phyloP scores from a whole-genome alignment of 2,329 filamentous ascomycete species.

The Clathrospora elynae region DNA sequence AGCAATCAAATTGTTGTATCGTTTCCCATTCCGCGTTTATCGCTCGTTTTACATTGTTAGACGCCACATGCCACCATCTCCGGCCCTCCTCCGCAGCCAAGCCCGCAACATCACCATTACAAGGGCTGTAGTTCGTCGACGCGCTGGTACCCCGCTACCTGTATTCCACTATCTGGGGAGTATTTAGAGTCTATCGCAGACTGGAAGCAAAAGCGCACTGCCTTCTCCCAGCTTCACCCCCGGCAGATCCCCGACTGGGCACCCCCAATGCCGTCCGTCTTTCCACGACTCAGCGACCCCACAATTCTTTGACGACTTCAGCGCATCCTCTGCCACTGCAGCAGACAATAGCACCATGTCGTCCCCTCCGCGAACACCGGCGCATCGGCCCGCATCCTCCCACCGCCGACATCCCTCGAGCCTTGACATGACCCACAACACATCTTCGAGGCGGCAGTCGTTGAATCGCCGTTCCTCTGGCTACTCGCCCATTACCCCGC shows the following conservation, averaged over 20 bases:
- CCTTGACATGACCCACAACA: slow-evolving; percentile 50
- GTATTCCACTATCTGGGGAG: slow-evolving; percentile 1
- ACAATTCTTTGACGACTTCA: slow-evolving; percentile 12
- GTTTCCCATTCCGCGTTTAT: slow-evolving; percentile 4
- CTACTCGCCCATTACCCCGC: slow-evolving; percentile 53
- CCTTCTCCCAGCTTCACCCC: slow-evolving; percentile 12
- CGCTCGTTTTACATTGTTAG: slow-evolving; percentile 17
- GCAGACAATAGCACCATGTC: slow-evolving; percentile 38
- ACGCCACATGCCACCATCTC: slow-evolving; percentile 14
- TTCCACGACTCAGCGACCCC: slow-evolving; percentile 9
- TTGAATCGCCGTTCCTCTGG: slow-evolving; percentile 52
- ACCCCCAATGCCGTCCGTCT: slow-evolving; percentile 15
- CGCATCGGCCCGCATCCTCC: slow-evolving; percentile 42
- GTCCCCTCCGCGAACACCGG: slow-evolving; percentile 51
- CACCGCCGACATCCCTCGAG: slow-evolving; percentile 50
- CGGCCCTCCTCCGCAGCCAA: slow-evolving; percentile 22
- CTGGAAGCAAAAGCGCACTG: slow-evolving; percentile 16
- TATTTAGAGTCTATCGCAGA: slow-evolving; percentile 8
- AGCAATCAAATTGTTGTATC: slow-evolving; percentile 2
- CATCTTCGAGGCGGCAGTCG: slow-evolving; percentile 43
- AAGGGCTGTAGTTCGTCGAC: slow-evolving; percentile 12
- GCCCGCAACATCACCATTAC: slow-evolving; percentile 26
- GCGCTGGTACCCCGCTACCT: slow-evolving; percentile 14
- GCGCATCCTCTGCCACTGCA: slow-evolving; percentile 8
- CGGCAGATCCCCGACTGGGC: slow-evolving; percentile 21